A percentile compares a stretch with the other conserved stretches of the same genome.
These are phyloP conservation scores for Polygonum aviculare DNA, from an alignment of 148 eudicot genomes.

Conservation along the genomic window DNA sequence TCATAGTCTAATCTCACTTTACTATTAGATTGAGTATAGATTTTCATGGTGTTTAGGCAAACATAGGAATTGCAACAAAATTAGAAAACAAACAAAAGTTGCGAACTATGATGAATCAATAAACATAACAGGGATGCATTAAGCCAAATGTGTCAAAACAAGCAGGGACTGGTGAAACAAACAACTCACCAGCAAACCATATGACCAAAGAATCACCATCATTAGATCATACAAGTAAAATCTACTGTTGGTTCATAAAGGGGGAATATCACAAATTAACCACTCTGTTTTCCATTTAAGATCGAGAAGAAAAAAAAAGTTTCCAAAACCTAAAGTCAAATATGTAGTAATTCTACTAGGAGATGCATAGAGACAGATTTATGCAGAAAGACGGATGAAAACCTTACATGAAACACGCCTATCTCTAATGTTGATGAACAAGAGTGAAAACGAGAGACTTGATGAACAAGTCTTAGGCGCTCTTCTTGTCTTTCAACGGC, in stretches of 20 bases:
- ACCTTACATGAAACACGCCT: not conserved
- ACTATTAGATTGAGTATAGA: no score
- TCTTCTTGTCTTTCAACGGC: constrained; percentile 60
- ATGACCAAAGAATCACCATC: not conserved
- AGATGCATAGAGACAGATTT: constrained; percentile 2
- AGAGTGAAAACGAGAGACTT: not conserved
- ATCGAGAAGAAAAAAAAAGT: not conserved
- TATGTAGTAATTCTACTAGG: not conserved
- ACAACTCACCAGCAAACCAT: not conserved
- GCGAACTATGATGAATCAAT: no score
- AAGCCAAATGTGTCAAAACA: not conserved
- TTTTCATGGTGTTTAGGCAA: no score
- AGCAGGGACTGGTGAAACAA: not conserved
- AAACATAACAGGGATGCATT: no score
- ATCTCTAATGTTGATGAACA: not conserved
- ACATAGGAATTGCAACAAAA: no score
- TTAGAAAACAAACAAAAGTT: no score
- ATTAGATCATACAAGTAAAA: not conserved
- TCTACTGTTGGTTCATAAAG: not conserved
- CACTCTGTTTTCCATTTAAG: not conserved
- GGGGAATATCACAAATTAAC: not conserved
- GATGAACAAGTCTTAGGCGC: not conserved
- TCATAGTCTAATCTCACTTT: no score
- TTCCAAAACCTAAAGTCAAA: not conserved
- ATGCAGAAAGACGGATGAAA: not conserved